Evolutionary conservation across 305 asterid genomes (phyloP).

Genomic region (Coffea humblotiana): DNA sequence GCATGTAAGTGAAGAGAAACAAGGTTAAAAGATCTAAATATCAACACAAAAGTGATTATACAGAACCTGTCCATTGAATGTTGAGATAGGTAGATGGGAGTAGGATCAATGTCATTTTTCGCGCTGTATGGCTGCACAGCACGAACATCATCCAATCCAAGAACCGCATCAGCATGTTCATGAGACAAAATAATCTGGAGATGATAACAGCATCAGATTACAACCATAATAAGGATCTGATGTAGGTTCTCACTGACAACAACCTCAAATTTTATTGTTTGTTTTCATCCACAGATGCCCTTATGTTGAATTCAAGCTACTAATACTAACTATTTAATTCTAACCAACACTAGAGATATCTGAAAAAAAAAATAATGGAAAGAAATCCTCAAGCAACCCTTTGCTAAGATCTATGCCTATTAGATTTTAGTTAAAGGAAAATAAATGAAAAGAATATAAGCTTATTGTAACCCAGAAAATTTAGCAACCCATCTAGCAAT

Average conservation of each 20-base stretch:
- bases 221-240: background rate
- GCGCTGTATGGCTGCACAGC: constrained; percentile 86
- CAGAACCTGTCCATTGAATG: constrained; percentile 80
- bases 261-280: background rate
- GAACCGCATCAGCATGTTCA: constrained; percentile 99
- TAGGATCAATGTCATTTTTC: constrained; percentile 83
- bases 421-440: background rate
- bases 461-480: background rate
- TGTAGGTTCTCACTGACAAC: background rate
- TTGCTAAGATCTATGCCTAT: background rate
- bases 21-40: background rate
- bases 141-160: constrained; percentile 94
- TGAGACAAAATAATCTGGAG: constrained; percentile 87
- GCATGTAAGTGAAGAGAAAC: background rate
- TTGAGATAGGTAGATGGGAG: constrained; percentile 75
- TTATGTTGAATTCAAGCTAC: background rate
- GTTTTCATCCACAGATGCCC: constrained; percentile 3
- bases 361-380: background rate
- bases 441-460: background rate
- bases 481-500: too few relatives aligned
- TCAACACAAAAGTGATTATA: background rate
- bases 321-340: background rate
- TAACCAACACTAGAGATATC: background rate
- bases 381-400: background rate
- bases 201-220: constrained; percentile 25